Base-by-base conservation (phyloP, 768 basidiomycete genomes). In the Naganishia onofrii region DNA sequence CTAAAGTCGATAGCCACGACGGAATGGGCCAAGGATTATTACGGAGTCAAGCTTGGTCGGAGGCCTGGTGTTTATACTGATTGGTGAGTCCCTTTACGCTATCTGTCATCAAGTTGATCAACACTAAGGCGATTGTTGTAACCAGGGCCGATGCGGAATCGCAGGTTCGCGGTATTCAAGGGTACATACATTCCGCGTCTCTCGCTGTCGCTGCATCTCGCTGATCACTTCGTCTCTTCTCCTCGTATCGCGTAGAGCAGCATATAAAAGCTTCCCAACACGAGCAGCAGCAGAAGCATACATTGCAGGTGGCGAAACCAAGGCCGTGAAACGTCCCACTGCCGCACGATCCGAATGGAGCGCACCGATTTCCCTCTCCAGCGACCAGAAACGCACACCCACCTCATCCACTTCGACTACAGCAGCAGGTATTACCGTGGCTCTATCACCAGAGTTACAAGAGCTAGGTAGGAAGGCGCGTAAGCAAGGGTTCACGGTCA, bases 181-280 rank as follows among this genome's bases (percentile, higher is more conserved):
- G 51, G 51, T 53, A 53, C n/a, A n/a, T n/a, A n/a, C n/a, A n/a
- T n/a, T n/a, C n/a, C n/a, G n/a, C n/a, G n/a, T n/a, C n/a, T n/a
- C n/a, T n/a, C n/a, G n/a, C n/a, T n/a, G n/a, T n/a, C n/a, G n/a
- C n/a, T n/a, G n/a, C n/a, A n/a, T n/a, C n/a, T n/a, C n/a, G n/a
- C n/a, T n/a, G n/a, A n/a, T n/a, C n/a, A n/a, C n/a, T n/a, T n/a
- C n/a, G n/a, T n/a, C n/a, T n/a, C n/a, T n/a, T n/a, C n/a, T n/a
- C n/a, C n/a, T n/a, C n/a, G n/a, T n/a, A n/a, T n/a, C n/a, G n/a
- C 51, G 26, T 42, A 79, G 84, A 15, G 86, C 91, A 0, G 80
- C 76, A 34, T 89, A 85, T 82, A 88, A 91, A 79, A 91, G 89
- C 74, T 88, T 95, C 76, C 63, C 72, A 6, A 86, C 82, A 9